A percentile compares a stretch with the other conserved stretches of the same genome.
These are phyloP conservation scores for Pezicula neosporulosa DNA, from an alignment of 2,329 filamentous ascomycete genomes.

Conservation along the genomic window DNA sequence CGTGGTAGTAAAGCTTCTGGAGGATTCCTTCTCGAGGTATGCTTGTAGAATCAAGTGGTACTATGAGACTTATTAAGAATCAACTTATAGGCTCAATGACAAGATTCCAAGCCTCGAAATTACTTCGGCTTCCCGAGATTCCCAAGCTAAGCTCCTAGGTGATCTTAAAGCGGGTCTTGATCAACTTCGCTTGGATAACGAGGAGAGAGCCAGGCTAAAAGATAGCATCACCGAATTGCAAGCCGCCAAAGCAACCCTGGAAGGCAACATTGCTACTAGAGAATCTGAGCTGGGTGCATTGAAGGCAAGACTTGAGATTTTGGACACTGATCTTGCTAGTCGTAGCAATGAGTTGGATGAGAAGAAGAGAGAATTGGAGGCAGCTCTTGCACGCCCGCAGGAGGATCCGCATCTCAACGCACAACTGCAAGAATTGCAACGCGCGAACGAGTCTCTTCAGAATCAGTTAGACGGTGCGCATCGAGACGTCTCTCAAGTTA, in stretches of 20 bases:
- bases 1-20: conserved; percentile 16
- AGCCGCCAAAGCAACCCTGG: conserved; percentile 14
- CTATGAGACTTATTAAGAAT: background rate
- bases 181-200: conserved; percentile 13
- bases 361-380: conserved; percentile 18
- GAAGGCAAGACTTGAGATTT: conserved; percentile 10
- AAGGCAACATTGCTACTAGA: conserved; percentile 6
- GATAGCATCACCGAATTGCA: conserved; percentile 17
- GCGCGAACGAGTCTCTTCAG: conserved; percentile 15
- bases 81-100: conserved; percentile 11
- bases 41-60: background rate
- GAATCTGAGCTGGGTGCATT: conserved; percentile 11
- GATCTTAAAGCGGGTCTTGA: conserved; percentile 16
- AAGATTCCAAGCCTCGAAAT: conserved; percentile 7
- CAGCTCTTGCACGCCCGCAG: conserved; percentile 8
- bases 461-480: conserved; percentile 27
- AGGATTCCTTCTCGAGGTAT: conserved; percentile 21
- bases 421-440: conserved; percentile 19
- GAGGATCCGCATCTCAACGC: conserved; percentile 16
- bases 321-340: conserved; percentile 11
- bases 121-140: conserved; percentile 8
- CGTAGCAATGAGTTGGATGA: conserved; percentile 12
- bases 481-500: conserved; percentile 23
- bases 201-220: conserved; percentile 13
- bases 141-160: conserved; percentile 11